Base-by-base conservation (phyloP, 805 yeast species). In the Hanseniaspora lindneri region DNA sequence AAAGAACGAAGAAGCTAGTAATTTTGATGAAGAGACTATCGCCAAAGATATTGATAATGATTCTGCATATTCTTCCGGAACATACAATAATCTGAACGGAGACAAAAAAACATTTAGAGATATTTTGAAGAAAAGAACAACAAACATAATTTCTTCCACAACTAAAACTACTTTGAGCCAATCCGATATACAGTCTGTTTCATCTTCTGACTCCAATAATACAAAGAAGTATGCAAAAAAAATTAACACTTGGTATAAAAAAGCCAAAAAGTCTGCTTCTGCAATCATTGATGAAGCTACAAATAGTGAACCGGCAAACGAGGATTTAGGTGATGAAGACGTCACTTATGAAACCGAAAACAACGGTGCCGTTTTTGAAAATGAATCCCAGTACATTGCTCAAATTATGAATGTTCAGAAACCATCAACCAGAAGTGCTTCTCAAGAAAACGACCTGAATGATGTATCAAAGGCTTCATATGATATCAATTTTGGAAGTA, bases 221-320 rank as follows among this genome's bases (percentile, higher is more conserved):
- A 58, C 69, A 2, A 66, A 64, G 49, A 68, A 65, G 43, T 65
- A 67, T 3, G 59, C 73, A 41, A 73, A 70, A 51, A 81, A 76
- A 55, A 60, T 83, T 7, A 83, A 83, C 1, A 78, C 74, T 53
- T 80, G 89, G 85, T 82, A 82, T 55, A 71, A 70, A 47, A 76
- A 70, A 30, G 73, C 73, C 49, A 73, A 67, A 20, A 59, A 55
- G 20, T 41, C 42, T 13, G 51, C 51, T 1, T 39, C 43, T 8
- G 28, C 36, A 9, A 39, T 46, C 24, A 46, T 46, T 23, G 33
- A 39, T 25, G 41, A 46, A 13, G n/a, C n/a, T n/a, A n/a, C n/a
- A n/a, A n/a, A n/a, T n/a, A n/a, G n/a, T n/a, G n/a, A n/a, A n/a
- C n/a, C n/a, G 19, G 25, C 32, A 32, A 23, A 39, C 13, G 4